A percentile compares a stretch with the other conserved stretches of the same genome.
Conservation (phyloP, 257 asterid species). For the Lycium ferocissimum region DNA sequence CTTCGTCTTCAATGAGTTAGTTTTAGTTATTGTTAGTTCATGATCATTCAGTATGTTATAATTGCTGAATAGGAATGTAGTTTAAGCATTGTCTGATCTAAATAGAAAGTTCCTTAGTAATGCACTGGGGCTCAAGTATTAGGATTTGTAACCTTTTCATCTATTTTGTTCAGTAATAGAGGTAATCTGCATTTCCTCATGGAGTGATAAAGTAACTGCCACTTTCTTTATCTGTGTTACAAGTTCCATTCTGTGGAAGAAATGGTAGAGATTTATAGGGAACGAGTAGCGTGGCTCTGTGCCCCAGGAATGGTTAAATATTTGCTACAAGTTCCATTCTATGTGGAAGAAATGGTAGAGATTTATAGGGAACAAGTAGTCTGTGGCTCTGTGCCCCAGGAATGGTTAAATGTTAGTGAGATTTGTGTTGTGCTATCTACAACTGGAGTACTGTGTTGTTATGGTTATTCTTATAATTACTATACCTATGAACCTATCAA, state of each 20-base stretch:
- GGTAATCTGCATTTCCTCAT: constrained; percentile 12
- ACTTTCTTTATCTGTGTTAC: neutral
- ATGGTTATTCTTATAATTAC: neutral
- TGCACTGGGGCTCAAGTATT: neutral
- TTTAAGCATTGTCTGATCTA: neutral
- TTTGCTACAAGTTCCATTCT: neutral
- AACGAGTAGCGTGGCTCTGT: neutral
- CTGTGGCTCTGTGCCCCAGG: neutral
- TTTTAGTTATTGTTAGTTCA: neutral
- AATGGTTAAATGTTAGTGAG: neutral
- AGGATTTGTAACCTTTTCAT: neutral
- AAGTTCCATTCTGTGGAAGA: neutral
- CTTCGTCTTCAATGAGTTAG: neutral
- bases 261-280: neutral
- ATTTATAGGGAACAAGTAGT: neutral
- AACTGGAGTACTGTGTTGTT: neutral
- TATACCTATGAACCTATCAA: neutral
- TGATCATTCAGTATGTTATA: constrained; percentile 1
- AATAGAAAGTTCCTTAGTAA: neutral
- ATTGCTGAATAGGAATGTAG: neutral
- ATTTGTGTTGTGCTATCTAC: neutral
- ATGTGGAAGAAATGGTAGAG: neutral
- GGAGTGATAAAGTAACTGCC: neutral
- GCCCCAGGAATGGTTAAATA: neutral
- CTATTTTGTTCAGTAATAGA: neutral